Conservation (phyloP, 495 filamentous ascomycete species). For the Penicillium soppii region DNA sequence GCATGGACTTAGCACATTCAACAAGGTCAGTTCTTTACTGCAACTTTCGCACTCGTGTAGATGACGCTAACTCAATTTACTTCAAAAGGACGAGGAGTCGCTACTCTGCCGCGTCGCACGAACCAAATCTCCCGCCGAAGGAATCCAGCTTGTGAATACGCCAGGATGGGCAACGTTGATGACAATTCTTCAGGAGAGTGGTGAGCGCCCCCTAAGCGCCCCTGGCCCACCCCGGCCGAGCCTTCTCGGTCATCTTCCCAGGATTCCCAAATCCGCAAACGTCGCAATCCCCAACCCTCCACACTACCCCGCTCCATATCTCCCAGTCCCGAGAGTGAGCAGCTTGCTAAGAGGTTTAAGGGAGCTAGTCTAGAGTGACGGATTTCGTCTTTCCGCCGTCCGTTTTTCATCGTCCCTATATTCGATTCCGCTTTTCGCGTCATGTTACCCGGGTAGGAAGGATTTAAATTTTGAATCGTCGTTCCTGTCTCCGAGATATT, state of each 20-base stretch:
- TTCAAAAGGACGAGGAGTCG: slow-evolving; percentile 77
- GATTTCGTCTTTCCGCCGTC: slow-evolving; percentile 11
- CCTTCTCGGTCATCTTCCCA: slow-evolving; percentile 26
- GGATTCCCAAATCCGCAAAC: slow-evolving; percentile 32
- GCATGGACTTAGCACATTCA: slow-evolving; percentile 73
- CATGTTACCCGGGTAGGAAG: background rate
- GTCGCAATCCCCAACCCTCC: slow-evolving; percentile 25
- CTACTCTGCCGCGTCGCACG: slow-evolving; percentile 83
- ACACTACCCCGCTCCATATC: slow-evolving; percentile 37
- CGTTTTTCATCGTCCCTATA: slow-evolving; percentile 4
- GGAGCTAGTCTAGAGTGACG: slow-evolving; percentile 84
- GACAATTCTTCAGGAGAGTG: slow-evolving; percentile 89
- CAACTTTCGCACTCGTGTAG: slow-evolving; percentile 18
- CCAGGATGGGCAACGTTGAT: slow-evolving; percentile 90
- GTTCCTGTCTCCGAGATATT: background rate
- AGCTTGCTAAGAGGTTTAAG: slow-evolving; percentile 98
- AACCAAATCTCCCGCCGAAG: slow-evolving; percentile 71
- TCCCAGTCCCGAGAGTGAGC: slow-evolving; percentile 58
- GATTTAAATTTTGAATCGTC: background rate
- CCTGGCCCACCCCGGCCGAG: slow-evolving; percentile 48
- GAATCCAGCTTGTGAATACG: slow-evolving; percentile 76
- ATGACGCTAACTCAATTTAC: slow-evolving; percentile 9
- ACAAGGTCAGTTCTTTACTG: slow-evolving; percentile 59
- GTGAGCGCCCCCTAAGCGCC: slow-evolving; percentile 92
- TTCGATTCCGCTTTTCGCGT: background rate